Conservation (phyloP, 768 basidiomycete species). For the Butyriboletus loyo region DNA sequence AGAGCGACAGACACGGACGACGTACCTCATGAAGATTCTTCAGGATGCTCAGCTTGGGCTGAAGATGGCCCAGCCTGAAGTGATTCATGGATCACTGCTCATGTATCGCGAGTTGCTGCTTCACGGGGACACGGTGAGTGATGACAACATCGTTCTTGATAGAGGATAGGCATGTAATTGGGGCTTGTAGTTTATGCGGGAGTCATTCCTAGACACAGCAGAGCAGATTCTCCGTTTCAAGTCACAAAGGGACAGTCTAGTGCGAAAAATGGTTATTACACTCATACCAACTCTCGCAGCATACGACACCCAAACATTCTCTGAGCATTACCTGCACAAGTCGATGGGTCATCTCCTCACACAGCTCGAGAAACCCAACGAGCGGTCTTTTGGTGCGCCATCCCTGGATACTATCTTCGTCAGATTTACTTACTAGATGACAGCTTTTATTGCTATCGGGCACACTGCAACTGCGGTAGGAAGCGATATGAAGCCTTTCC, state of each 20-base stretch:
- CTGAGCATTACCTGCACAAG: constrained; percentile 86
- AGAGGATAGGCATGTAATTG: neutral
- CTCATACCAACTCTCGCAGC: constrained; percentile 93
- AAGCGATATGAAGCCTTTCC: constrained; percentile 93
- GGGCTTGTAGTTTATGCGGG: constrained; percentile 74
- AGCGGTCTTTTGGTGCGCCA: constrained; percentile 74
- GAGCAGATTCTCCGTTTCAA: constrained; percentile 89
- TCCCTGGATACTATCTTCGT: constrained; percentile 11
- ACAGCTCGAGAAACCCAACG: constrained; percentile 84
- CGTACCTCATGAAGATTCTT: constrained; percentile 77
- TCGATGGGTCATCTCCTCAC: constrained; percentile 90
- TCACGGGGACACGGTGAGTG: constrained; percentile 88
- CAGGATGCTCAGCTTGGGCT: constrained; percentile 83
- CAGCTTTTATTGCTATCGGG: constrained; percentile 95
- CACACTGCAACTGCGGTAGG: constrained; percentile 90
- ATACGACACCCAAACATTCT: constrained; percentile 92
- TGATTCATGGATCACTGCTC: constrained; percentile 88
- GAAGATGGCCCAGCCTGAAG: constrained; percentile 76
- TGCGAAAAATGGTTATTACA: constrained; percentile 92
- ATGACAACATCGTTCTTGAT: neutral
- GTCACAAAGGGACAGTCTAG: constrained; percentile 79
- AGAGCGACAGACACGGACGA: constrained; percentile 61
- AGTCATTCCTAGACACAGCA: constrained; percentile 80
- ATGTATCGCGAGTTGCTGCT: constrained; percentile 89
- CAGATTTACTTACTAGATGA: neutral